Evolutionary conservation across 2,329 filamentous ascomycete genomes (phyloP), one percentile per base, ranked within the genome.

Genomic region (Elsinoe ampelina): DNA sequence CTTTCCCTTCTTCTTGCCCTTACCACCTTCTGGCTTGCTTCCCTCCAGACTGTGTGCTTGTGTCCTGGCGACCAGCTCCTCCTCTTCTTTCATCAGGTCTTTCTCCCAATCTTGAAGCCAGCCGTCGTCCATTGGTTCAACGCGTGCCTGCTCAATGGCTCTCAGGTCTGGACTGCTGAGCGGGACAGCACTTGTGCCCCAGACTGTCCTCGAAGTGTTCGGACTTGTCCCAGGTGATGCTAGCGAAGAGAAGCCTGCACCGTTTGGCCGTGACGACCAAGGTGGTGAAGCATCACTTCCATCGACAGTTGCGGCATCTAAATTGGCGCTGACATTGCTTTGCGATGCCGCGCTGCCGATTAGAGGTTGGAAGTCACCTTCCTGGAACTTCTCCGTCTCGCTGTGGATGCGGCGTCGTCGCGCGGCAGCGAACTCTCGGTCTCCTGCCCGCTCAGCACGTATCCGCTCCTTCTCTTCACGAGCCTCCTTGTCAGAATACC

Each of bases 61-160:
- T 5, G 76, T 74, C 58, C 77, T 75, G 3, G 76, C 77, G 12
- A 80, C 70, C 47, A 80, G 62, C 45, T 73, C 70, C 51, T 81
- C 75, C 54, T 89, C 85, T 57, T 88, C 84, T 1, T 81, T 78
- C 12, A 83, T 75, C 13, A 95, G 68, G 57, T 95, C 82, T 58
- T 86, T 84, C 65, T 95, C 88, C 85, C 85, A 88, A 1, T 85
- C 89, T 63, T 87, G 84, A 13, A 92, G 74, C 91, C 91, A 96
- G 0, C 91, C 92, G 67, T 96, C 91, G 60, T 90, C 82, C 2
- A 70, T 60, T n/a, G 71, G 64, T n/a, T 39, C 32, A 13, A 20
- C 15, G 38, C 72, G 70, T 2, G 71, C 70, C 26, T 72, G 67
- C 10, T 68, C 64, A 10, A 71, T 60, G 2, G 77, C 68, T 26